Base-by-base conservation (phyloP, 2,329 filamentous ascomycete genomes). In the Colletotrichum sidae region DNA sequence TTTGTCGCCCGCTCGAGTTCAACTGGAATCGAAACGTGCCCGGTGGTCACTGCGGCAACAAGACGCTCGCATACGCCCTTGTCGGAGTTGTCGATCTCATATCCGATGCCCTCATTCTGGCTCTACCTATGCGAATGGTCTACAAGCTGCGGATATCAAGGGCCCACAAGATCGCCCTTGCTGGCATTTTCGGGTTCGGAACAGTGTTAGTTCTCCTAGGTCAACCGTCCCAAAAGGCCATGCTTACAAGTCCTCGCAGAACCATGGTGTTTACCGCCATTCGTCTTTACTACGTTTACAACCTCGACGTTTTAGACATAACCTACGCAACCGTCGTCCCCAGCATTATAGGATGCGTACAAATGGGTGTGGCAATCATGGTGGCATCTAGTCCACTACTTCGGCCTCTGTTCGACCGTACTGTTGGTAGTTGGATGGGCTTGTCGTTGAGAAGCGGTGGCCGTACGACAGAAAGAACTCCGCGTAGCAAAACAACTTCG, bases 31-130 rank as follows among this genome's bases (percentile, higher is more conserved):
- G 45, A 8, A 6, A 47, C 9, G 69, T 65, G 11, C 73, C 75
- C 39, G 70, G 70, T 6, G 73, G 67, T 12, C 56, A 62, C 9
- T 70, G 69, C 42, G 68, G 69, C 6, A 67, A 69, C 10, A 52
- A 64, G 33, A 67, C 46, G 5, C 25, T 53, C 8, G 67, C 67
- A 6, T 69, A 66, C 50, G 60, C 69, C 8, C 57, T 60, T 6
- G 61, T 69, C n/a, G 68, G 59, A 6, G 68, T 69, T 17, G 52
- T 70, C 38, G 69, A 70, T 35, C 66, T 70, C 8, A 54, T 69
- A 12, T 69, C 69, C 2, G 69, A 70, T 37, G 15, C 69, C 3
- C 13, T 68, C 6, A 70, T 70, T 9, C 35, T 70, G 9, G 65
- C 64, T 6, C 55, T 70, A 4, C 69, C 69, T 7, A 55, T 67